Evolutionary conservation across 768 basidiomycete genomes (phyloP), one percentile per base, ranked within the genome.

Genomic region (Amanita muscaria): DNA sequence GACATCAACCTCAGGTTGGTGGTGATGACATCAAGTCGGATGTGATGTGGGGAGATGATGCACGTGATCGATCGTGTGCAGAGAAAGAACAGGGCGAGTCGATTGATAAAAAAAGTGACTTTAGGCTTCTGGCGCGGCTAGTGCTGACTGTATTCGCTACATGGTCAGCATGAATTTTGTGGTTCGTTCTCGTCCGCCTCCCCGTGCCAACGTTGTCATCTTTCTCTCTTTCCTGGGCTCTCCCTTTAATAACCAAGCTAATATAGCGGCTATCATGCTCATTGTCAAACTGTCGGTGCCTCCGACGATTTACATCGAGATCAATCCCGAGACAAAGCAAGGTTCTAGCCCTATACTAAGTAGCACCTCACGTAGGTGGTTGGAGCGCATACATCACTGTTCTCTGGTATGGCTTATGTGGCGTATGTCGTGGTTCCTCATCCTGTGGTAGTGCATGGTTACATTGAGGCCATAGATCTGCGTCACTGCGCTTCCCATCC

Each of bases 21-120:
- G n/a, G n/a, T n/a, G n/a, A n/a, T n/a, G n/a, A n/a, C n/a, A n/a
- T n/a, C n/a, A n/a, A n/a, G n/a, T n/a, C n/a, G n/a, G n/a, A n/a
- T n/a, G n/a, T n/a, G n/a, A n/a, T n/a, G n/a, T n/a, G n/a, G n/a
- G n/a, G n/a, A n/a, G n/a, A n/a, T n/a, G n/a, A n/a, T n/a, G n/a
- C n/a, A 85, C 57, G 83, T 81, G 23, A 74, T 89, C 57, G 77
- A 88, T 58, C 89, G 92, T 60, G 80, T 85, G 11, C 74, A 79
- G 55, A 72, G 88, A 25, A 90, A 94, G 64, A 78, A 78, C 61
- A 86, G 63, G 46, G 42, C 39, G 41, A 56, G 62, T 31, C 51
- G 52, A 55, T 48, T 25, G 54, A 52, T 23, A 37, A 48, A 56
- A 52, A 56, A 53, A 51, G 47, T 49, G 50, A 41, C 36, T 42